Evolutionary conservation across 805 yeast genomes (phyloP).

Genomic region (Kodamaea jinghongensis): DNA sequence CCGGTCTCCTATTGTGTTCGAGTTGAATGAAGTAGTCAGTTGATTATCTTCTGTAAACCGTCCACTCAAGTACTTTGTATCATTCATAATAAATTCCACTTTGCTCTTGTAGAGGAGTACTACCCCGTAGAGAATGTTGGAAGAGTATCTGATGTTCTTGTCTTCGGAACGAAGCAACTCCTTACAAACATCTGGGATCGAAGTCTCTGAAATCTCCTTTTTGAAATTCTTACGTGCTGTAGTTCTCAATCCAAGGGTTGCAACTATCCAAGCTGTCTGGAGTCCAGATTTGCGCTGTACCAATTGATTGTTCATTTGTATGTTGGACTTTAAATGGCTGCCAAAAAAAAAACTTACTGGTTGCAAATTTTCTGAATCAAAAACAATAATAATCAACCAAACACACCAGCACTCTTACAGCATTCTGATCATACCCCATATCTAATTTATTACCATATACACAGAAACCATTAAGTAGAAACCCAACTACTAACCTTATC

Average conservation of each 20-base stretch:
- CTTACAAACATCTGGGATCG: constrained; percentile 44
- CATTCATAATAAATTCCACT: constrained; percentile 43
- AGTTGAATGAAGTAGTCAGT: background rate
- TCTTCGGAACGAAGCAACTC: constrained; percentile 11
- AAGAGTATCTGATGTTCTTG: constrained; percentile 31
- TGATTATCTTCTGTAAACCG: constrained; percentile 4
- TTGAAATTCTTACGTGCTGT: constrained; percentile 25
- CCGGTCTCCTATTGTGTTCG: background rate
- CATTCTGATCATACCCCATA: too few relatives aligned
- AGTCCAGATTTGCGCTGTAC: constrained; percentile 3
- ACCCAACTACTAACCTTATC: constrained; percentile 19
- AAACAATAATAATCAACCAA: too few relatives aligned
- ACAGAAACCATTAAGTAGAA: too few relatives aligned
- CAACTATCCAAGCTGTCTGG: constrained; percentile 35
- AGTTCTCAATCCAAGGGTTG: constrained; percentile 40
- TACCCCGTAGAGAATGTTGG: constrained; percentile 48
- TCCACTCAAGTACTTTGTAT: constrained; percentile 16
- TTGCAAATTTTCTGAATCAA: too few relatives aligned
- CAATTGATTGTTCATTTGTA: background rate
- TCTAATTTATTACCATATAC: too few relatives aligned
- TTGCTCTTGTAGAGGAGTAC: constrained; percentile 49
- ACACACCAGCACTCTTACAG: too few relatives aligned
- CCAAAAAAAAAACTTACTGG: too few relatives aligned
- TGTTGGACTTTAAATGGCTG: background rate
- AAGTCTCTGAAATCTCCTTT: constrained; percentile 29